phyloP scores from a whole-genome alignment of 306 rosid genomes.

The Fagus crenata region DNA sequence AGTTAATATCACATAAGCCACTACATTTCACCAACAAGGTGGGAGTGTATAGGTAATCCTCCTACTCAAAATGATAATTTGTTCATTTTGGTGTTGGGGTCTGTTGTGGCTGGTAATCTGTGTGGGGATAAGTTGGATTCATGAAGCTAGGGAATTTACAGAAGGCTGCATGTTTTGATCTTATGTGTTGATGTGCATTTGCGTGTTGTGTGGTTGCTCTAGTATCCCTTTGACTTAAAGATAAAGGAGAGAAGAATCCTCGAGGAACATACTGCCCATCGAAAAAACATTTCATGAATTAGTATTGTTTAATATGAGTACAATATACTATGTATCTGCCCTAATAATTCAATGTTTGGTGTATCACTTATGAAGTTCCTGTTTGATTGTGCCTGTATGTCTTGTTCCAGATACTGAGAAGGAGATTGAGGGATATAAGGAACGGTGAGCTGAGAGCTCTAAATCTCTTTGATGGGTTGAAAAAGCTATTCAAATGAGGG shows the following conservation, averaged over 20 bases:
- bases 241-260: neutral
- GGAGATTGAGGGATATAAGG: slow-evolving; percentile 75
- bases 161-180: neutral
- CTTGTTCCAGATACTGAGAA: slow-evolving; percentile 69
- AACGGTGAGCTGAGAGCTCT: slow-evolving; percentile 84
- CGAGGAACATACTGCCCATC: neutral
- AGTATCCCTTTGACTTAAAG: neutral
- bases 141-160: neutral
- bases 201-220: neutral
- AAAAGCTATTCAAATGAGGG: slow-evolving; percentile 64
- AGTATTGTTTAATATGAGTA: neutral
- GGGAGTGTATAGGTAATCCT: neutral
- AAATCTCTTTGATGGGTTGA: slow-evolving; percentile 63
- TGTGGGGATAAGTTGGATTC: neutral
- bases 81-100: neutral
- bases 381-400: neutral
- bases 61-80: neutral
- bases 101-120: neutral
- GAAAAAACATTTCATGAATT: neutral
- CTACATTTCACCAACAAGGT: neutral
- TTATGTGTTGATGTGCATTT: neutral
- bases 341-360: neutral
- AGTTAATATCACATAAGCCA: neutral
- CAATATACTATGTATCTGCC: neutral
- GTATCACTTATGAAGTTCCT: neutral